Conservation (phyloP, 345 rosid species). For the Citrus sp. region DNA sequence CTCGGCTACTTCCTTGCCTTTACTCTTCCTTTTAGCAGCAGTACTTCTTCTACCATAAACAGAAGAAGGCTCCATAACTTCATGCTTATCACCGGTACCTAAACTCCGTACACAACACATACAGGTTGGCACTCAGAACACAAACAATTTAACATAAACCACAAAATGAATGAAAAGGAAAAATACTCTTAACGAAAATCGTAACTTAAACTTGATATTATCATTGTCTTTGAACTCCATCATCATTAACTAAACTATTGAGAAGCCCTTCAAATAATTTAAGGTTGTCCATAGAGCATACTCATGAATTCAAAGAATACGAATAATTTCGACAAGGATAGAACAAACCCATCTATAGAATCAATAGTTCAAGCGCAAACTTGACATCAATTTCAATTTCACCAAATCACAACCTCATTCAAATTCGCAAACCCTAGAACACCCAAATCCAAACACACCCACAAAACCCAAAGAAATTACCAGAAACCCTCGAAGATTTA, state of each 20-base stretch:
- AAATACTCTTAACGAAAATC: not conserved
- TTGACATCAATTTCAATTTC: not conserved
- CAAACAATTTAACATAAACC: not conserved
- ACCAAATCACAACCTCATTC: not conserved
- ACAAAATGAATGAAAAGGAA: not conserved
- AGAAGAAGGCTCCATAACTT: slow-evolving; percentile 30
- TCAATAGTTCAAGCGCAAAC: not conserved
- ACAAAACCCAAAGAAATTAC: slow-evolving; percentile 9
- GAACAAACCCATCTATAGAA: not conserved
- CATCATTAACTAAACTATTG: not conserved
- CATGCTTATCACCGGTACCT: slow-evolving; percentile 22
- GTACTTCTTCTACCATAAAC: slow-evolving; percentile 37
- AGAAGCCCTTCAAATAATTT: not conserved
- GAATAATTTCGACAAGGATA: not conserved
- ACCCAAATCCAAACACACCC: not conserved
- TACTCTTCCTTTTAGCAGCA: slow-evolving; percentile 31
- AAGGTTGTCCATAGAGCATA: not conserved
- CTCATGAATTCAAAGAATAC: not conserved
- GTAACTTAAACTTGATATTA: not conserved
- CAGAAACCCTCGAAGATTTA: not conserved
- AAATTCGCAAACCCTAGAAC: slow-evolving; percentile 11
- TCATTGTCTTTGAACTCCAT: not conserved
- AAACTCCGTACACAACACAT: slow-evolving; percentile 1
- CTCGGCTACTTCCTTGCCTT: slow-evolving; percentile 29
- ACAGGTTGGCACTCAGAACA: not conserved